Evolutionary conservation across 768 basidiomycete genomes (phyloP).

Genomic region (Guyanaporus albipodus): DNA sequence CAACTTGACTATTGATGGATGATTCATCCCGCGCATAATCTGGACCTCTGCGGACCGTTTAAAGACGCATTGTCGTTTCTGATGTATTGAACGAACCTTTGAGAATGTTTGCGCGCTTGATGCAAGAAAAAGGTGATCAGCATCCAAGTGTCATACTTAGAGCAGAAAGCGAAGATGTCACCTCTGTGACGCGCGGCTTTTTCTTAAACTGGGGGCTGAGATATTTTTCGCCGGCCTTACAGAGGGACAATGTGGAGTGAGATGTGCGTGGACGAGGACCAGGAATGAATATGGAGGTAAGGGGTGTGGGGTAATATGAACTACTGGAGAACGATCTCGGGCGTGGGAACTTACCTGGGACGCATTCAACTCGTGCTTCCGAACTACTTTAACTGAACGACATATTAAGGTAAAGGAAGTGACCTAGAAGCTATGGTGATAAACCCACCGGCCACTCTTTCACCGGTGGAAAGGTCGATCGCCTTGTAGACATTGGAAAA

Average conservation of each 20-base stretch:
- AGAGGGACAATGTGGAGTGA: slow-evolving; percentile 27
- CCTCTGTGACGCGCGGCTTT: slow-evolving; percentile 98
- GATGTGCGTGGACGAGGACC: slow-evolving; percentile 15
- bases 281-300: slow-evolving; percentile 19
- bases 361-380: slow-evolving; percentile 87
- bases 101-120: slow-evolving; percentile 92
- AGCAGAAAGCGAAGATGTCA: slow-evolving; percentile 37
- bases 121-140: slow-evolving; percentile 18
- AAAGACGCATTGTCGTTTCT: background rate
- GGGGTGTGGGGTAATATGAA: slow-evolving; percentile 22
- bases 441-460: slow-evolving; percentile 74
- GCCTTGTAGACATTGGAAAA: slow-evolving; percentile 99
- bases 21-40: slow-evolving; percentile 94
- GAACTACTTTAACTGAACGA: slow-evolving; percentile 81
- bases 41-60: slow-evolving; percentile 75
- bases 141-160: slow-evolving; percentile 10
- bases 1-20: slow-evolving; percentile 91
- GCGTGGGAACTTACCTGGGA: slow-evolving; percentile 69
- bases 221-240: slow-evolving; percentile 87
- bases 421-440: background rate
- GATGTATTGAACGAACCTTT: slow-evolving; percentile 53
- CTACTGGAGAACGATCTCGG: slow-evolving; percentile 21
- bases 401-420: slow-evolving; percentile 7
- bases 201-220: slow-evolving; percentile 93
- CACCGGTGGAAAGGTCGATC: slow-evolving; percentile 64